Evolutionary conservation across 257 asterid species (phyloP).

Genomic region (Parsonsia alboflavescens): DNA sequence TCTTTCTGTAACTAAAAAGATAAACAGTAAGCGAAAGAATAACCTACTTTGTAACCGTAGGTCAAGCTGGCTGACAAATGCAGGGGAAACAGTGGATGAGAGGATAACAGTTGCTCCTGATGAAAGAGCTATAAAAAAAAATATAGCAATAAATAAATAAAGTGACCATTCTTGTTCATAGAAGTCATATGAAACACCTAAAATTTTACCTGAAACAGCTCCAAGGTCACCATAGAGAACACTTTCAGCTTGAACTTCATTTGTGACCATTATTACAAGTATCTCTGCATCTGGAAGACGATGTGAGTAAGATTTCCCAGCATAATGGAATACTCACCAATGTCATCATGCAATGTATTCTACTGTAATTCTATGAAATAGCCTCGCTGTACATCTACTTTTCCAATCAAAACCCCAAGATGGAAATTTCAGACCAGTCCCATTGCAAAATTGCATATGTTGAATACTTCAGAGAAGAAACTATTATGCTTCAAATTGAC

Average conservation of each 20-base stretch:
- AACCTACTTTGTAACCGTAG: constrained; percentile 74
- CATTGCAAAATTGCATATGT: not conserved
- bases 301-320: constrained; percentile 23
- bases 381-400: not conserved
- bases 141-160: constrained; percentile 13
- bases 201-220: constrained; percentile 68
- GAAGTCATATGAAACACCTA: constrained; percentile 4
- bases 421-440: not conserved
- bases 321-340: not conserved
- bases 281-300: constrained; percentile 65
- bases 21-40: constrained; percentile 14
- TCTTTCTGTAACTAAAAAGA: not conserved
- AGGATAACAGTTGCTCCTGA: constrained; percentile 79
- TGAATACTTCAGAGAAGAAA: constrained; percentile 1
- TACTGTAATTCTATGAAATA: not conserved
- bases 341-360: not conserved
- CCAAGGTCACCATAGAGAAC: constrained; percentile 79
- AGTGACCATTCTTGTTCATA: constrained; percentile 27
- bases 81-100: constrained; percentile 94
- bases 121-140: constrained; percentile 60
- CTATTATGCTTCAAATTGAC: not conserved
- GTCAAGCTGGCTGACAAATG: constrained; percentile 77
- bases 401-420: not conserved
- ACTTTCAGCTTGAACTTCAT: constrained; percentile 91
- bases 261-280: constrained; percentile 86